Conservation (phyloP, 305 asterid species). For the Rubia peregrina region DNA sequence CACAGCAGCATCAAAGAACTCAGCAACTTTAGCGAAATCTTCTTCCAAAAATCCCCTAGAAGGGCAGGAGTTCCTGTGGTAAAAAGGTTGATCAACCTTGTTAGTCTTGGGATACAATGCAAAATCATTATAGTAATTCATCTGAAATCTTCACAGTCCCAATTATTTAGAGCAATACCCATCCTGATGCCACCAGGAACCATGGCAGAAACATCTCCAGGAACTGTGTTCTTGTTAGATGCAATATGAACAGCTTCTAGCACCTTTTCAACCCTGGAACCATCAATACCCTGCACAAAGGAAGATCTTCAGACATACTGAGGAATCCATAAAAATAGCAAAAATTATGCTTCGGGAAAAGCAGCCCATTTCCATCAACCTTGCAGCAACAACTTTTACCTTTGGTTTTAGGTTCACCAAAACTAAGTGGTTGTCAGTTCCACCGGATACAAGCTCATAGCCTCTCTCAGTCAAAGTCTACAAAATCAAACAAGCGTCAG, state of each 20-base stretch:
- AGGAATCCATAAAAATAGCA: neutral
- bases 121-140: neutral
- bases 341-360: neutral
- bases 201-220: constrained; percentile 96
- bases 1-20: constrained; percentile 71
- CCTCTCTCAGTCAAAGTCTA: constrained; percentile 54
- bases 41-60: constrained; percentile 87
- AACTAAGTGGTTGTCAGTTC: constrained; percentile 79
- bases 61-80: constrained; percentile 82
- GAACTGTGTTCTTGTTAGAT: constrained; percentile 86
- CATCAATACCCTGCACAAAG: constrained; percentile 61
- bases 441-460: constrained; percentile 79
- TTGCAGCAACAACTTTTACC: constrained; percentile 29
- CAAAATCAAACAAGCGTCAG: constrained; percentile 26
- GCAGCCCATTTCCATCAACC: constrained; percentile 1
- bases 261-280: constrained; percentile 84
- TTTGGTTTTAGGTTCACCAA: constrained; percentile 63
- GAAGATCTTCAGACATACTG: neutral
- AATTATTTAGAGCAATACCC: constrained; percentile 37
- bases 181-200: constrained; percentile 95
- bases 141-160: neutral
- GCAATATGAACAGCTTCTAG: constrained; percentile 86
- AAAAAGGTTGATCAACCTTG: constrained; percentile 10
- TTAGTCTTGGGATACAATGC: neutral
- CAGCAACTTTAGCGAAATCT: constrained; percentile 78